Evolutionary conservation across 768 basidiomycete genomes (phyloP).

Genomic region (Leucocoprinus sp.): DNA sequence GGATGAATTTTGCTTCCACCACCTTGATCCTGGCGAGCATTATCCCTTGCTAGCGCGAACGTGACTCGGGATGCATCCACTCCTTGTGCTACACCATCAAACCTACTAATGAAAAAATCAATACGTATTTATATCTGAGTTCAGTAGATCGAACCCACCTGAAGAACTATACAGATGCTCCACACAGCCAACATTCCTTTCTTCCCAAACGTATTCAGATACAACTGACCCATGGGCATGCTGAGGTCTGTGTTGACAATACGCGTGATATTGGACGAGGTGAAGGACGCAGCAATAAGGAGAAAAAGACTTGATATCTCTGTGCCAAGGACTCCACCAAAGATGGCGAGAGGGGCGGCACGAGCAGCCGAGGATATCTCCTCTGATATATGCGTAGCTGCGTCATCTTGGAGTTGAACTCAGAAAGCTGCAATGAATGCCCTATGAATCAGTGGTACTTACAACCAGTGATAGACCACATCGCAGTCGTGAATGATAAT

Average conservation of each 20-base stretch:
- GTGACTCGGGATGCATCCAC: constrained; percentile 63
- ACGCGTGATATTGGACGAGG: too few species aligned
- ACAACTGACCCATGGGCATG: constrained; percentile 54
- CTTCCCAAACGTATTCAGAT: constrained; percentile 47
- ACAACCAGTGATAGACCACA: too few species aligned
- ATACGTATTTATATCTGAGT: background rate
- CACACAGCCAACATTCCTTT: constrained; percentile 53
- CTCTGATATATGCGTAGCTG: constrained; percentile 58
- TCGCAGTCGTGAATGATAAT: too few species aligned
- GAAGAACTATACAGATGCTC: constrained; percentile 45
- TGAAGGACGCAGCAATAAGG: constrained; percentile 46
- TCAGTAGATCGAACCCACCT: constrained; percentile 5
- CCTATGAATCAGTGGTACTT: too few species aligned
- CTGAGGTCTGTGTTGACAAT: constrained; percentile 39
- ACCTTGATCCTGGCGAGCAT: constrained; percentile 28
- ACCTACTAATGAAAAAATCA: constrained; percentile 18
- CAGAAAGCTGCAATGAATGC: background rate
- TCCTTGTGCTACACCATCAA: constrained; percentile 57
- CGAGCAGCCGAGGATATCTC: constrained; percentile 48
- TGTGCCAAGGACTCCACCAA: constrained; percentile 42
- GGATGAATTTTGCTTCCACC: constrained; percentile 27
- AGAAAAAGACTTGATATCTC: constrained; percentile 47
- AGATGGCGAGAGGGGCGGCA: constrained; percentile 51
- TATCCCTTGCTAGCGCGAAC: constrained; percentile 48
- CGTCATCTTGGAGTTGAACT: constrained; percentile 37